A percentile compares a stretch with the other conserved stretches of the same genome.
These are phyloP conservation scores for Leccinum fallax DNA, from an alignment of 1,284 basidiomycete species.

Conservation along the genomic window DNA sequence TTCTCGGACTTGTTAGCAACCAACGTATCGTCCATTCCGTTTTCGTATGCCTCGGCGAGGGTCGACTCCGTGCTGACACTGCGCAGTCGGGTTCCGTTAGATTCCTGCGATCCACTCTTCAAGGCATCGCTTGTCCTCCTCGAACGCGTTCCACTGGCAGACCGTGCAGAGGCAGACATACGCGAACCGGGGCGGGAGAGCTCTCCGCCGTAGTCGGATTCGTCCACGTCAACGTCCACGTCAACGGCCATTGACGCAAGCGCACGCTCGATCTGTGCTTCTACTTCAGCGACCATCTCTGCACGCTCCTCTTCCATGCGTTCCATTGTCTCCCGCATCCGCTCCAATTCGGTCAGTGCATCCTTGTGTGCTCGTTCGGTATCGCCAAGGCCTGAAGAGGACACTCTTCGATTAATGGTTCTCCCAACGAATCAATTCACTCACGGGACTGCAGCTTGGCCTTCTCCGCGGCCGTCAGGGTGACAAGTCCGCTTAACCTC, in stretches of 20 bases:
- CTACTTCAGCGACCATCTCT: slow-evolving; percentile 86
- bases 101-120: slow-evolving; percentile 38
- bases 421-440: slow-evolving; percentile 31
- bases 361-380: slow-evolving; percentile 76
- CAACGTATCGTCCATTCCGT: slow-evolving; percentile 41
- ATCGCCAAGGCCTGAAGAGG: slow-evolving; percentile 57
- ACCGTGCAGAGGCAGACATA: slow-evolving; percentile 45
- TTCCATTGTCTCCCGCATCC: slow-evolving; percentile 78
- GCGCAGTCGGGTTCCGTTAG: slow-evolving; percentile 44
- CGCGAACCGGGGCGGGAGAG: slow-evolving; percentile 51
- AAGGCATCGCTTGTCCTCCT: slow-evolving; percentile 58
- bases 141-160: slow-evolving; percentile 51
- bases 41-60: slow-evolving; percentile 63
- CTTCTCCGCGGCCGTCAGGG: slow-evolving; percentile 76
- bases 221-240: slow-evolving; percentile 46
- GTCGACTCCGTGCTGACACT: slow-evolving; percentile 77
- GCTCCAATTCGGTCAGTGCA: slow-evolving; percentile 66
- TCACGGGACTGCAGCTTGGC: slow-evolving; percentile 70
- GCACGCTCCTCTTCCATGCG: slow-evolving; percentile 82
- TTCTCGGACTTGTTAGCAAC: slow-evolving; percentile 44
- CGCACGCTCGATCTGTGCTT: slow-evolving; percentile 84
- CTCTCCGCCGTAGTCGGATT: slow-evolving; percentile 64
- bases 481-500: slow-evolving; percentile 75
- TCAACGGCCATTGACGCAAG: slow-evolving; percentile 77
- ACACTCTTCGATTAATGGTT: slow-evolving; percentile 13